These are phyloP conservation scores for Cytidiella melzeri DNA, from an alignment of 768 basidiomycete genomes.

Conservation along the genomic window DNA sequence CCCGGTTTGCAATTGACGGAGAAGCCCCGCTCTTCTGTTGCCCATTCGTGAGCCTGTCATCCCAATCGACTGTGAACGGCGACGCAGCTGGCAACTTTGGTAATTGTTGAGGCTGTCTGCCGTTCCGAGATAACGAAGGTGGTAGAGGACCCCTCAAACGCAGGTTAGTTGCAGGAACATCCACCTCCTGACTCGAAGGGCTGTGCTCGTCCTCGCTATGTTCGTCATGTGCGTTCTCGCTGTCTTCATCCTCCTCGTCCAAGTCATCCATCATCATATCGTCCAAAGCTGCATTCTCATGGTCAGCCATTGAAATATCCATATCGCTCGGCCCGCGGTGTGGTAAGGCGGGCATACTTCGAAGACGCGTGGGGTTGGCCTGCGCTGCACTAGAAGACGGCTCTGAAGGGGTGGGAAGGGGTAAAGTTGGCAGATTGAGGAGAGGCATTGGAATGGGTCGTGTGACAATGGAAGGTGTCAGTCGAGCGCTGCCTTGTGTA, in stretches of 20 bases:
- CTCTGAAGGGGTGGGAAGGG: constrained; percentile 21
- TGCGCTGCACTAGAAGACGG: constrained; percentile 14
- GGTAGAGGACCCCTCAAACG: constrained; percentile 9
- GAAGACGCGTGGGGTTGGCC: constrained; percentile 30
- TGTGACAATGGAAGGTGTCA: constrained; percentile 40
- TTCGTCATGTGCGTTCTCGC: constrained; percentile 26
- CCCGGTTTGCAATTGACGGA: constrained; percentile 1
- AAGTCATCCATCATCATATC: constrained; percentile 30
- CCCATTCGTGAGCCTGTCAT: not conserved
- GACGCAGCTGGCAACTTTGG: not conserved
- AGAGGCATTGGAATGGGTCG: constrained; percentile 41
- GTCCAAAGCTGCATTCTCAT: constrained; percentile 24
- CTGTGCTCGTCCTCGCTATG: constrained; percentile 31
- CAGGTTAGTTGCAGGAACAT: constrained; percentile 16
- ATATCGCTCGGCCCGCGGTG: constrained; percentile 35
- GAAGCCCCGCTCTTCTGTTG: not conserved
- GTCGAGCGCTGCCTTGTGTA: constrained; percentile 33
- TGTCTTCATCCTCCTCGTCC: constrained; percentile 24
- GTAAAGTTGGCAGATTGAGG: constrained; percentile 44
- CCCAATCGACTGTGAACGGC: not conserved
- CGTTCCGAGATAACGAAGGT: constrained; percentile 9
- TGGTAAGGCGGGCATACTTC: constrained; percentile 50
- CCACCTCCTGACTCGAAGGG: constrained; percentile 24
- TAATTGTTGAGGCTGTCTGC: not conserved
- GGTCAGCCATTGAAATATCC: constrained; percentile 20